Percentiles rank a stretch among this genome's conserved stretches.
Evolutionary conservation across 1,284 basidiomycete genomes (phyloP).

Genomic region (Malassezia dermatis): DNA sequence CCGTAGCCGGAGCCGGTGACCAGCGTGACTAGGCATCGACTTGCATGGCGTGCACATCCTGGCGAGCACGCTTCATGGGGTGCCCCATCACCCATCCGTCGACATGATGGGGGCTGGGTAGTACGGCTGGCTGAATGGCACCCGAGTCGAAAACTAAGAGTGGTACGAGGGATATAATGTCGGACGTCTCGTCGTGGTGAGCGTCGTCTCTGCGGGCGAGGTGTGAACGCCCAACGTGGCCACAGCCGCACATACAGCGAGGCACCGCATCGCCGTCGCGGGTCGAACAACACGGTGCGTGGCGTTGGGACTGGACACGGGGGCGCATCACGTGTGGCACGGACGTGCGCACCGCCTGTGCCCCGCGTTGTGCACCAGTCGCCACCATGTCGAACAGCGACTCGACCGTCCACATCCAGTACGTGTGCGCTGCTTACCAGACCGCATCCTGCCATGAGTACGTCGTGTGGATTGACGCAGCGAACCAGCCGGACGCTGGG

Average conservation of each 20-base stretch:
- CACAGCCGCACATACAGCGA: not conserved
- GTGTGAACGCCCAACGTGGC: not conserved
- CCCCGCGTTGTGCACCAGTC: not conserved
- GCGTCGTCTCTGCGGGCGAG: conserved; percentile 1
- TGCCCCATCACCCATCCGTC: conserved; percentile 54
- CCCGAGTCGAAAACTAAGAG: conserved; percentile 26
- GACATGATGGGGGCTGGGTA: conserved; percentile 27
- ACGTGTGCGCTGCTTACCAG: not conserved
- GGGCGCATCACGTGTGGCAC: not conserved
- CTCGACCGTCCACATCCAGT: conserved; percentile 9
- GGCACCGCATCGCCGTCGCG: not conserved
- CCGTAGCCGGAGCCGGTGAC: conserved; percentile 47
- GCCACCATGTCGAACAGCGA: conserved; percentile 3
- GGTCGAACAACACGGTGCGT: not conserved
- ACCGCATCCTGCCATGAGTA: conserved; percentile 12
- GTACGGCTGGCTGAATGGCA: conserved; percentile 30
- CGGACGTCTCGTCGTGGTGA: not conserved
- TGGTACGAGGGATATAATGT: conserved; percentile 11
- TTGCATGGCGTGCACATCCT: conserved; percentile 48
- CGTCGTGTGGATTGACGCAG: not conserved
- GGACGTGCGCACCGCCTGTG: not conserved
- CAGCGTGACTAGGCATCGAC: conserved; percentile 50
- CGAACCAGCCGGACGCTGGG: conserved; percentile 2
- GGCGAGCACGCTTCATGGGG: conserved; percentile 53
- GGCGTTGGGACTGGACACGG: not conserved